phyloP scores from a whole-genome alignment of 2,329 filamentous ascomycete genomes.

The Ascomycota sp. region DNA sequence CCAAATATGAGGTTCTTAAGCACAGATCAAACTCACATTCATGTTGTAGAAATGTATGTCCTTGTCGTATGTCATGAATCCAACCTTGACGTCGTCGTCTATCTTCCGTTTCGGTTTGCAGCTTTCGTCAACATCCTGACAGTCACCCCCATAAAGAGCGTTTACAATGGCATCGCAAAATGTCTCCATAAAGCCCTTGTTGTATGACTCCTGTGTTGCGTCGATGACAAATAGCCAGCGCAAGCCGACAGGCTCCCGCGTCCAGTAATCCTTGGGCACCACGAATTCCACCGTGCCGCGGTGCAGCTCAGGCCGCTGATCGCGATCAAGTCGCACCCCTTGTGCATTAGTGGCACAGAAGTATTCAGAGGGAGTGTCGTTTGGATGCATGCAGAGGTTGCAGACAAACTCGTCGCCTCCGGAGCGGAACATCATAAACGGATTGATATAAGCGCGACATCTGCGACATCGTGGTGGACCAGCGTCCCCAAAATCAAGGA shows the following conservation, averaged over 20 bases:
- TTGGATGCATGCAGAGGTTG: conserved; percentile 94
- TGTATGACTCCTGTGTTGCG: conserved; percentile 76
- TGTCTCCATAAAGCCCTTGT: conserved; percentile 74
- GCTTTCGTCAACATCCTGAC: conserved; percentile 25
- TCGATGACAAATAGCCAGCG: conserved; percentile 85
- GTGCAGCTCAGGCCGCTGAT: conserved; percentile 74
- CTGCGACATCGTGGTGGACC: conserved; percentile 82
- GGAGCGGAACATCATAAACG: conserved; percentile 92
- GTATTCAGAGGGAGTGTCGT: conserved; percentile 82
- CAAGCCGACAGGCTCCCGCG: conserved; percentile 73
- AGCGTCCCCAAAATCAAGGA: conserved; percentile 81
- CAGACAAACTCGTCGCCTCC: conserved; percentile 95
- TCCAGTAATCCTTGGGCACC: conserved; percentile 98
- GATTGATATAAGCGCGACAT: conserved; percentile 94
- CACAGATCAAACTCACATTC: conserved; percentile 33
- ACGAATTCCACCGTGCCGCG: conserved; percentile 89
- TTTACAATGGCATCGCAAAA: conserved; percentile 77
- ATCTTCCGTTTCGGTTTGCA: conserved; percentile 35
- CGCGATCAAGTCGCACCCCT: conserved; percentile 69
- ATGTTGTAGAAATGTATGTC: conserved; percentile 98
- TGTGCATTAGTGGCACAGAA: conserved; percentile 79
- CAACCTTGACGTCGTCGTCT: conserved; percentile 67
- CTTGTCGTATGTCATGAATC: conserved; percentile 89
- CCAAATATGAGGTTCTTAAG: neutral
- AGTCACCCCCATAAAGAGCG: conserved; percentile 58